These are phyloP conservation scores for Stylonectria norvegica DNA, from an alignment of 2,329 filamentous ascomycete species.

Conservation along the genomic window DNA sequence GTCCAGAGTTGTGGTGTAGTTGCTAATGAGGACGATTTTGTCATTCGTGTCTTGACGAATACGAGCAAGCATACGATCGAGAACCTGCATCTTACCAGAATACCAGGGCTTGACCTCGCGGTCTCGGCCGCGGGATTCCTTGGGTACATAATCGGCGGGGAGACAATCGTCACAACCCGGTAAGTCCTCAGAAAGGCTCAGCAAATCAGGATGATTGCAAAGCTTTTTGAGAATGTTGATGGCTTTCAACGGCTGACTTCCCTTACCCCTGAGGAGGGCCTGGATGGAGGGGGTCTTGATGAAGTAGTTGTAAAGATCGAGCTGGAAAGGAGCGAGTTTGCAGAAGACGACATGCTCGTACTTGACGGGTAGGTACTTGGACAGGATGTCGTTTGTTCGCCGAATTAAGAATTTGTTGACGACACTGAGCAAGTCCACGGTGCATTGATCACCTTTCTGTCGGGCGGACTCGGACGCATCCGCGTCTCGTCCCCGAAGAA, in stretches of 20 bases:
- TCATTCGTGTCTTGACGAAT: slow-evolving; percentile 96
- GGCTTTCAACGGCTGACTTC: slow-evolving; percentile 91
- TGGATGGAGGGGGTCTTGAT: slow-evolving; percentile 94
- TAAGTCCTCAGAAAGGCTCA: slow-evolving; percentile 77
- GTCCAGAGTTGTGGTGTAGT: slow-evolving; percentile 95
- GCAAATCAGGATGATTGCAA: slow-evolving; percentile 93
- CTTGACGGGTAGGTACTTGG: slow-evolving; percentile 96
- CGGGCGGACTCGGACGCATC: slow-evolving; percentile 80
- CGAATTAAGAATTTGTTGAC: slow-evolving; percentile 99
- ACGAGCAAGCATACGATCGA: slow-evolving; percentile 95
- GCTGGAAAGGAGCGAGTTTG: slow-evolving; percentile 87
- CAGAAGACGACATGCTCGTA: slow-evolving; percentile 99
- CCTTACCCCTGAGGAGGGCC: slow-evolving; percentile 85
- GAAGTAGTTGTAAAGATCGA: slow-evolving; percentile 94
- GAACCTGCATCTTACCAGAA: slow-evolving; percentile 95
- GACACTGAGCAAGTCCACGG: slow-evolving; percentile 73
- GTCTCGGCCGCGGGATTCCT: slow-evolving; percentile 82
- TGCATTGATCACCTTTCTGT: slow-evolving; percentile 76
- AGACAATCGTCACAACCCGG: slow-evolving; percentile 80
- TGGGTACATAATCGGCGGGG: slow-evolving; percentile 84
- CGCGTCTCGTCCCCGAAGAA: slow-evolving; percentile 86
- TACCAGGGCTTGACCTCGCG: slow-evolving; percentile 94
- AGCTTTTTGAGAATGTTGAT: slow-evolving; percentile 97
- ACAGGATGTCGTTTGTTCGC: slow-evolving; percentile 94
- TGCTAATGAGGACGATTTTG: slow-evolving; percentile 98